Conservation (phyloP, 2,329 filamentous ascomycete genomes). For the Colletotrichum chrysophilum region DNA sequence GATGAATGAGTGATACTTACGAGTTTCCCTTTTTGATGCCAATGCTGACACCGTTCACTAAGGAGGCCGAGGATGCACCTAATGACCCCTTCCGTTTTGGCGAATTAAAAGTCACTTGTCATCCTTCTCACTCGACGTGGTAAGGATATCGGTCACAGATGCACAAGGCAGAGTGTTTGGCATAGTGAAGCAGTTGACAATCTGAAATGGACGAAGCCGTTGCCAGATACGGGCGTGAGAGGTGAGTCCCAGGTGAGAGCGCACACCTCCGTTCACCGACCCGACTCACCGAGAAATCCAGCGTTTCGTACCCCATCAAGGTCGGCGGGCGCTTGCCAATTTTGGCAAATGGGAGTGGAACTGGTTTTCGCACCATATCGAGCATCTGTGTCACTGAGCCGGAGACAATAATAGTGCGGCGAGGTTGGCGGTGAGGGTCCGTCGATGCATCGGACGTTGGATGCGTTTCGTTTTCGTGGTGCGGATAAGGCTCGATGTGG, state of each 20-base stretch:
- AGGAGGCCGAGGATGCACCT: neutral
- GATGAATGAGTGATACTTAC: neutral
- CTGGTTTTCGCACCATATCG: neutral
- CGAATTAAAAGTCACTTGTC: neutral
- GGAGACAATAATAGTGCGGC: neutral
- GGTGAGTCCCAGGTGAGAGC: neutral
- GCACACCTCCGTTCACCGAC: neutral
- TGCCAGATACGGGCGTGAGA: neutral
- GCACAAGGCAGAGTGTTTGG: neutral
- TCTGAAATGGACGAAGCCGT: neutral
- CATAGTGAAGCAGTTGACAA: neutral
- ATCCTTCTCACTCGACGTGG: neutral
- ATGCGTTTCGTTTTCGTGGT: neutral
- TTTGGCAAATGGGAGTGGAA: neutral
- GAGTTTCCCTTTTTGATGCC: neutral
- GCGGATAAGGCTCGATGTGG: neutral
- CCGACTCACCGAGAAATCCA: neutral
- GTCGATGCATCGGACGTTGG: neutral
- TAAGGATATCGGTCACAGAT: neutral
- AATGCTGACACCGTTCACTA: neutral
- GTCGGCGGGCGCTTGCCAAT: neutral
- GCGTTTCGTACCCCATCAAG: neutral
- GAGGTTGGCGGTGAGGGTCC: neutral
- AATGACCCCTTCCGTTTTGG: neutral
- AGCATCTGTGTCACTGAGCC: neutral